Base-by-base conservation (phyloP, 805 yeast genomes). In the Candida ovalis region DNA sequence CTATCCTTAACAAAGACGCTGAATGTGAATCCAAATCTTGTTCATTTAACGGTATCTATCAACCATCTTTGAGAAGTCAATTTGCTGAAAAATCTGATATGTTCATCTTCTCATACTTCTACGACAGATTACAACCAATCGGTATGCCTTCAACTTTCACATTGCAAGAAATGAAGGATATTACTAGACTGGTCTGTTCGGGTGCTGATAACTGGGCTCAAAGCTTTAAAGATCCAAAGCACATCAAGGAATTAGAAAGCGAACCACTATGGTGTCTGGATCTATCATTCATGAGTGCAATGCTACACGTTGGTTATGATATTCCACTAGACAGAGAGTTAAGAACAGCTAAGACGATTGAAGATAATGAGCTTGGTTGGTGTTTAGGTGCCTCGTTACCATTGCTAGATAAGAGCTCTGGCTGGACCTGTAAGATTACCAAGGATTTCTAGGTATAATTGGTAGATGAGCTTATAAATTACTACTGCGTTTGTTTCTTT, bases 341-440 rank as follows among this genome's bases (percentile, higher is more conserved):
- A 57, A 87, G 81, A 67, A 94, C 97, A 6, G 98, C 97, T 8
- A 83, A 89, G 73, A 90, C 81, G 64, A 88, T 94, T 58, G 86
- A 82, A 45, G 81, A 82, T 62, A 90, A 88, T 60, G 99, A 94
- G 71, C 76, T 94, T 45, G 99, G 99, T 30, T 94, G 99, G 99
- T 94, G 98, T 74, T 75, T 94, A 48, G 99, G 99, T 59, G 99
- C 98, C 1, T 88, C 97, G 1, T 77, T 94, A 59, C 98, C 98
- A 8, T 72, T 94, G 58, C 74, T 94, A 57, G 94, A 87, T 53
- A 73, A 75, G 51, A 69, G 66, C 40, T 69, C 79, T 19, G 82
- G 81, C 37, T 88, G 96, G 96, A 76, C 73, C 45, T 89, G 97
- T 68, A 72, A 68, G 49, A 69, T 75, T 22, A 46, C 57, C 25